phyloP scores from a whole-genome alignment of 139 green algal species.

The Coccomyxa sp. region DNA sequence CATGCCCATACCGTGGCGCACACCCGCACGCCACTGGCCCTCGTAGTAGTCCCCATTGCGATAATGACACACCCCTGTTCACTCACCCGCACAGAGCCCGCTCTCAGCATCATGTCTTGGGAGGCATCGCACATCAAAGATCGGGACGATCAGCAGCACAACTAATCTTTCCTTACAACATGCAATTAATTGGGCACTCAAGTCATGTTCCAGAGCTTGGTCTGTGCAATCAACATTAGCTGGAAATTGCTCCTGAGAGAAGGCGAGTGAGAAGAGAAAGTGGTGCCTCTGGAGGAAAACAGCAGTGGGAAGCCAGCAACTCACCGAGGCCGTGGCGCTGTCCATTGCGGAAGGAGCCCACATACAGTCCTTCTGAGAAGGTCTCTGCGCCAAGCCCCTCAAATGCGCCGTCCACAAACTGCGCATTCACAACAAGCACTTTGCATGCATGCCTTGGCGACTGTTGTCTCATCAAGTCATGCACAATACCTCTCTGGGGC shows the following conservation, averaged over 20 bases:
- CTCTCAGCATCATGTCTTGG: too few species aligned
- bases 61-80: conserved; percentile 17
- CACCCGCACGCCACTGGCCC: conserved; percentile 36
- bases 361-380: conserved; percentile 19
- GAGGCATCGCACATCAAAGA: too few species aligned
- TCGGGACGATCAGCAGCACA: too few species aligned
- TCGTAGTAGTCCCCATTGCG: conserved; percentile 34
- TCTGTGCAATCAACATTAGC: too few species aligned
- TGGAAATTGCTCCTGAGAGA: too few species aligned
- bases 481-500: too few species aligned
- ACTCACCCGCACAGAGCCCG: too few species aligned
- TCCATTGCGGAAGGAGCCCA: conserved; percentile 13
- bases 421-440: neutral
- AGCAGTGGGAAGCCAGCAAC: neutral
- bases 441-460: neutral
- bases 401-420: conserved; percentile 13
- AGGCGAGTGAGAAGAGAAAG: too few species aligned
- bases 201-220: too few species aligned
- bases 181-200: too few species aligned
- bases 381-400: conserved; percentile 18
- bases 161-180: too few species aligned
- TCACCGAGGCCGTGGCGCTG: conserved; percentile 33
- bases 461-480: neutral
- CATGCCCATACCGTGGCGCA: conserved; percentile 20
- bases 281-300: too few species aligned